phyloP scores from a whole-genome alignment of 1,284 basidiomycete species.

The Porphyrellus sp. region DNA sequence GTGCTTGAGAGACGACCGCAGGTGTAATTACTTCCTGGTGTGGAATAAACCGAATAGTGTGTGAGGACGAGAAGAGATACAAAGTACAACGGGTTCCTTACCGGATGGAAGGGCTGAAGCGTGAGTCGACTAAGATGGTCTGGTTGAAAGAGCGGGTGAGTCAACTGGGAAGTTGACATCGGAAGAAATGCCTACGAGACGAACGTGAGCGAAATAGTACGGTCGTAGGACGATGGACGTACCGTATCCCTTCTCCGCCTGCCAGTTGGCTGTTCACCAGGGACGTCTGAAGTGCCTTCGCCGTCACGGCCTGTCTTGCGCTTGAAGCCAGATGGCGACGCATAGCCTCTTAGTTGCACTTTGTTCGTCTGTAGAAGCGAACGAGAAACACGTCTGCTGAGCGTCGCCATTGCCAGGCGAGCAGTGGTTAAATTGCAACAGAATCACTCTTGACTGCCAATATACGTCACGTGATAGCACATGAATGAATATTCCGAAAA shows the following conservation, averaged over 20 bases:
- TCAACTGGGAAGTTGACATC: slow-evolving; percentile 42
- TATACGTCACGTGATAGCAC: not conserved
- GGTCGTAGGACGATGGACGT: not conserved
- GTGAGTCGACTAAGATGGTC: slow-evolving; percentile 52
- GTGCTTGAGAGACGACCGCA: slow-evolving; percentile 30
- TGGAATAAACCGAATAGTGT: not conserved
- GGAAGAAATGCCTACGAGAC: slow-evolving; percentile 30
- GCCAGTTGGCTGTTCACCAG: slow-evolving; percentile 22
- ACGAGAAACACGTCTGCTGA: slow-evolving; percentile 17
- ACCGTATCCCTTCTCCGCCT: slow-evolving; percentile 31
- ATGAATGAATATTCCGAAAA: too few species aligned
- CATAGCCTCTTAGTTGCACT: slow-evolving; percentile 17
- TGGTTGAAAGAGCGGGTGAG: slow-evolving; percentile 54
- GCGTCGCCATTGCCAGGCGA: slow-evolving; percentile 15
- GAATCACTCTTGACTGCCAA: not conserved
- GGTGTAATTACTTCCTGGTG: slow-evolving; percentile 32
- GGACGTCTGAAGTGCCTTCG: slow-evolving; percentile 12
- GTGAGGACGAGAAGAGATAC: not conserved
- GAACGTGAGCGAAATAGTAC: slow-evolving; percentile 1
- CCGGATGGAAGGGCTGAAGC: slow-evolving; percentile 40
- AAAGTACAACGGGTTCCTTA: slow-evolving; percentile 7
- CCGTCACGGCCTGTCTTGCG: slow-evolving; percentile 19
- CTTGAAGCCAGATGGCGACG: slow-evolving; percentile 26
- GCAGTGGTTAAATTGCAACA: not conserved
- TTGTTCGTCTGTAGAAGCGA: not conserved